Base-by-base conservation (phyloP, 495 filamentous ascomycete genomes). In the Annulohypoxylon stygium region DNA sequence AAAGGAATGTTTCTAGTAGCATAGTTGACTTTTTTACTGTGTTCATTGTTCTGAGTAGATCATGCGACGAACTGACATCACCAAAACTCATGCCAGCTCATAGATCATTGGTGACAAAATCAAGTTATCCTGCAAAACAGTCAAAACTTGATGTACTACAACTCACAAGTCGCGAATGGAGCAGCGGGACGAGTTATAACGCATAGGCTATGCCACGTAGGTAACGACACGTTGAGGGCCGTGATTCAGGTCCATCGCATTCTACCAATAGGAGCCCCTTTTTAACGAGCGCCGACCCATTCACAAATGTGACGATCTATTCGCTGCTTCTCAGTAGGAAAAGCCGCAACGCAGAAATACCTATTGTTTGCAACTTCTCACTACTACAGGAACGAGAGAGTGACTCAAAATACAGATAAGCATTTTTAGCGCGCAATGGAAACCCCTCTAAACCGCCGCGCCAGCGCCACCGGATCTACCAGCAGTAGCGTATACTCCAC, bases 201-300 rank as follows among this genome's bases (percentile, higher is more conserved):
- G n/a, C 20, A 48, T 61, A 50, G 55, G 61, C 26, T 5, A 50
- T 69, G 71, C 71, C 65, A 74, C 71, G 71, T 74, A 65, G 62
- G 61, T 69, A 48, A 69, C 55, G 65, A 63, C 61, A 74, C 62
- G 65, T 67, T 51, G 57, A 58, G 10, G 23, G 50, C 47, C 23
- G 37, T 69, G 71, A 69, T 61, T 65, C 71, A 66, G 16, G 51
- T 26, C 34, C n/a, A 51, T 48, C 39, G 3, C 18, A 30, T 45
- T 10, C 70, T 73, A 43, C 65, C 71, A 74, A 74, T 74, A 36
- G 12, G 48, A 61, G 11, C 20, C 16, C 1, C 53, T 65, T 66
- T 60, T 61, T 43, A 66, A 61, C 30, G 41, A 33, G 14, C 41
- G 11, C 37, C n/a, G 50, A 47, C 37, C 45, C 36, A 33, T 25